Evolutionary conservation across 768 basidiomycete genomes (phyloP), one percentile per base, ranked within the genome.

Genomic region (Lactifluus rugatus): DNA sequence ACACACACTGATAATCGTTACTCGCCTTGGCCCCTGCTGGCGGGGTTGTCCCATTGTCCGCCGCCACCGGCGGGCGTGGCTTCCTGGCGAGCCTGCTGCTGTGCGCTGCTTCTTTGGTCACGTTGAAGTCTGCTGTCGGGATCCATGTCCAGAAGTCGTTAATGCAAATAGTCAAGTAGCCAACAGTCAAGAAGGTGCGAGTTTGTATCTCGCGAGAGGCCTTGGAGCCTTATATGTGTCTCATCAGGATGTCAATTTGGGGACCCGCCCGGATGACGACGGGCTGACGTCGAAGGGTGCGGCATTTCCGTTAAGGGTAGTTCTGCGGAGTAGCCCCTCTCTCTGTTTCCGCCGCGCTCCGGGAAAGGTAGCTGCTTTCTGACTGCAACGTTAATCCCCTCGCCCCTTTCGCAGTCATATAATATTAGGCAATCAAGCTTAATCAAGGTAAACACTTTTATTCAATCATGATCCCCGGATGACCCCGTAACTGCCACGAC

Each of bases 1-100:
- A 8, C 32, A 54, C 17, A 21, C 28, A 39, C 53, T 39, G 25
- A 23, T 54, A 28, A 21, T 28, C 44, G 32, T 48, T 42, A 50
- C 48, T 55, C 37, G n/a, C 53, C 58, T 60, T 60, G 58, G 28
- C 26, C 55, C 2, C 19, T n/a, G 36, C 47, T 32, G 13, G 36
- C 8, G 17, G 39, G 31, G n/a, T 48, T 17, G 23, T 52, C 50
- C 51, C 47, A 26, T 23, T 48, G 34, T 16, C 41, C 48, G 1
- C 39, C 52, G 10, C 42, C 37, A 13, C 52, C 23, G 5, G 1
- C 6, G 25, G n/a, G 16, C 17, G 5, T 31, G 2, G 10, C n/a
- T 9, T 45, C 54, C 8, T 32, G 44, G 13, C 42, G 26, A 11
- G 28, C 11, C 14, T 16, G 36, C n/a, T 49, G 48, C 37, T 49